phyloP scores from a whole-genome alignment of 2,329 filamentous ascomycete genomes.

The Neonectria sp. region DNA sequence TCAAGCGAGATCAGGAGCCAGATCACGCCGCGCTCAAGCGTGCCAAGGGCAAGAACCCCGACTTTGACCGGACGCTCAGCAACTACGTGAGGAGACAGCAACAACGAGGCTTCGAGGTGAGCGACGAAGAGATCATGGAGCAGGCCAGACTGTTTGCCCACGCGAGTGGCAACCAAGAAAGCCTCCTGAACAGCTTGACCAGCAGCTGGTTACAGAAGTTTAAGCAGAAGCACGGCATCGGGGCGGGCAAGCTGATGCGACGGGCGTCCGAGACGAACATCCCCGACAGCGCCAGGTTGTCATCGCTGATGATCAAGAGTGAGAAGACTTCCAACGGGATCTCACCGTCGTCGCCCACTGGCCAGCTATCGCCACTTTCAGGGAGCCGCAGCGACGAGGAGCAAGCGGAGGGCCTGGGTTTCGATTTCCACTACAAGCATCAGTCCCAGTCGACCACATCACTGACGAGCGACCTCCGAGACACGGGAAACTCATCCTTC shows the following conservation, averaged over 20 bases:
- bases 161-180: conserved; percentile 77
- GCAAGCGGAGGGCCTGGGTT: conserved; percentile 59
- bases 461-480: conserved; percentile 50
- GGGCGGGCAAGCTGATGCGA: conserved; percentile 64
- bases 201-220: conserved; percentile 93
- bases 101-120: conserved; percentile 80
- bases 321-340: conserved; percentile 68
- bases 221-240: conserved; percentile 85
- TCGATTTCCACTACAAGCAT: conserved; percentile 53
- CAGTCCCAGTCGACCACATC: conserved; percentile 54
- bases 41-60: conserved; percentile 86
- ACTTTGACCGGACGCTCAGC: conserved; percentile 91
- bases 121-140: conserved; percentile 86
- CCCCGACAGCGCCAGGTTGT: conserved; percentile 74
- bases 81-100: conserved; percentile 90
- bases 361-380: conserved; percentile 78
- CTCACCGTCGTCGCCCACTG: conserved; percentile 81
- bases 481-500: conserved; percentile 70
- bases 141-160: conserved; percentile 87
- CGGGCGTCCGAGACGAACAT: conserved; percentile 80
- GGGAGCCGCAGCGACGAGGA: conserved; percentile 80
- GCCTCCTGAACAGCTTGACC: conserved; percentile 79
- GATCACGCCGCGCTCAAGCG: conserved; percentile 79
- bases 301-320: conserved; percentile 56
- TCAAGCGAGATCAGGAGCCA: conserved; percentile 85